These are phyloP conservation scores for Physaria fendleri DNA, from an alignment of 345 rosid genomes.

Conservation along the genomic window DNA sequence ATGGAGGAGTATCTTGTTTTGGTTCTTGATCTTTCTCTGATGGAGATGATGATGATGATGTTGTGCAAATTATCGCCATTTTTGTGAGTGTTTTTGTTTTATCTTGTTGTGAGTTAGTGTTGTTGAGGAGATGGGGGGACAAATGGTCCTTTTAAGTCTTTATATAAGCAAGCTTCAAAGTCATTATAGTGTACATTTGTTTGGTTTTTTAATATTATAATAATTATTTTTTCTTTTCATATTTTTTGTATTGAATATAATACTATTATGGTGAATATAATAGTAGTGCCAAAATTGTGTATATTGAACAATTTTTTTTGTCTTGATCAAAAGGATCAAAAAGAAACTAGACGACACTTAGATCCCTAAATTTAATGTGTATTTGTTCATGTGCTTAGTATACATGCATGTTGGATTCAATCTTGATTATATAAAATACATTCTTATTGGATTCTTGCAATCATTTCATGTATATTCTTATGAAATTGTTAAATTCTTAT, in stretches of 20 bases:
- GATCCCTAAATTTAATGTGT: conserved; percentile 16
- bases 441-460: conserved; percentile 24
- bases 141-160: conserved; percentile 18
- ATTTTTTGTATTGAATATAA: conserved; percentile 1
- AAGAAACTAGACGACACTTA: conserved; percentile 19
- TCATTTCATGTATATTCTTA: conserved; percentile 8
- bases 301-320: conserved; percentile 10
- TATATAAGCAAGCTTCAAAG: conserved; percentile 20
- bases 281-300: conserved; percentile 4
- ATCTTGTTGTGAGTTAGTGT: conserved; percentile 14
- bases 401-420: conserved; percentile 28
- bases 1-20: conserved; percentile 22
- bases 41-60: conserved; percentile 23
- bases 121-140: conserved; percentile 31
- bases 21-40: conserved; percentile 22
- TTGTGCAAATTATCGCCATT: conserved; percentile 31
- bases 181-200: conserved; percentile 17
- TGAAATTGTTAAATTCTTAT: background rate
- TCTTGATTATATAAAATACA: conserved; percentile 20
- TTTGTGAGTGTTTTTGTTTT: background rate
- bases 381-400: conserved; percentile 21
- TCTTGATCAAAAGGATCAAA: conserved; percentile 20
- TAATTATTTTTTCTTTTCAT: no score
- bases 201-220: background rate
- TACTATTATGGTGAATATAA: background rate